phyloP scores from a whole-genome alignment of 148 eudicot genomes.

The Rheum nobile region DNA sequence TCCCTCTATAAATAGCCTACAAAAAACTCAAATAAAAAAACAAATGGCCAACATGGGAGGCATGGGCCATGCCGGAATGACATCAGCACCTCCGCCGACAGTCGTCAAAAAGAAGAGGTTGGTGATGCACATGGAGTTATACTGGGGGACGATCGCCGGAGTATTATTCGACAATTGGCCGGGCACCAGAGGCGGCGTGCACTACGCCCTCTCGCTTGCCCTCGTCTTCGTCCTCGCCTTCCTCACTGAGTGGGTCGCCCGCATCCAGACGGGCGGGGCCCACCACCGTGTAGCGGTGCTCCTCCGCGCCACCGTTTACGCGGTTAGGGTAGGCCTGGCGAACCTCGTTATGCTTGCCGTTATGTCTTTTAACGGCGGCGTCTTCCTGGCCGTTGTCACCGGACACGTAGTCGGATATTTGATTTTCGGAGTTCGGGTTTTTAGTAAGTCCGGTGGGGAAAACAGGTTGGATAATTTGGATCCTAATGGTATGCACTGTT shows the following conservation, averaged over 20 bases:
- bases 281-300: constrained; percentile 10
- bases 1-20: no score
- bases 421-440: neutral
- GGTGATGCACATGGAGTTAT: constrained; percentile 85
- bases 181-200: constrained; percentile 26
- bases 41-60: neutral
- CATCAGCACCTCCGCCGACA: constrained; percentile 3
- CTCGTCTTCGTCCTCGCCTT: constrained; percentile 30
- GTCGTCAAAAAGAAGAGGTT: constrained; percentile 14
- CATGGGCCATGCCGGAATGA: constrained; percentile 5
- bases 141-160: constrained; percentile 52
- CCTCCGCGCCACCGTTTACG: constrained; percentile 16
- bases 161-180: constrained; percentile 63
- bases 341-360: constrained; percentile 44
- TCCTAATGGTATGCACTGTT: neutral
- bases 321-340: constrained; percentile 21
- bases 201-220: constrained; percentile 29
- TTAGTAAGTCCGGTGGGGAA: neutral
- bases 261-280: neutral
- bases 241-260: constrained; percentile 27
- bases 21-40: neutral
- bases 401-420: constrained; percentile 9
- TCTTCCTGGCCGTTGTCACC: constrained; percentile 25
- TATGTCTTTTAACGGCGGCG: constrained; percentile 51
- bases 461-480: neutral